A percentile compares a stretch with the other conserved stretches of the same genome.
These are phyloP conservation scores for Bipolaris victoriae DNA, from an alignment of 2,329 filamentous ascomycete genomes.

Conservation along the genomic window DNA sequence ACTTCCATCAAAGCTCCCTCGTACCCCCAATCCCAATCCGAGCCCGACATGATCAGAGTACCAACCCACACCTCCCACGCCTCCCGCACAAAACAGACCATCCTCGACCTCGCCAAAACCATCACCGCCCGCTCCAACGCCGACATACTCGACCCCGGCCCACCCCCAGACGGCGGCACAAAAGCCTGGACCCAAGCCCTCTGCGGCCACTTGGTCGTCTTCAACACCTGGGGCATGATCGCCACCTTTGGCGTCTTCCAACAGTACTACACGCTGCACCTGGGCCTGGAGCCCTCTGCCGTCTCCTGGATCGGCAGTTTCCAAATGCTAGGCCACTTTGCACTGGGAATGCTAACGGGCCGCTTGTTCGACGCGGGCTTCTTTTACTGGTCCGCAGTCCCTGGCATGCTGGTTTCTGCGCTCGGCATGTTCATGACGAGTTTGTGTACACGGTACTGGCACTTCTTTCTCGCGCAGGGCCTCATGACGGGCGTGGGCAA, in stretches of 20 bases:
- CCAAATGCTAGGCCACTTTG: conserved; percentile 59
- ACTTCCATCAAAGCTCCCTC: conserved; percentile 12
- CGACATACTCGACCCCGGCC: conserved; percentile 43
- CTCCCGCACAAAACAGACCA: conserved; percentile 15
- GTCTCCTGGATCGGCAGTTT: conserved; percentile 61
- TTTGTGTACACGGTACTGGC: conserved; percentile 58
- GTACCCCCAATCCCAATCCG: conserved; percentile 1
- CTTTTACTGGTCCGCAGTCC: conserved; percentile 53
- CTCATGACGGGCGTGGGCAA: conserved; percentile 43
- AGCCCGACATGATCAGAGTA: conserved; percentile 2
- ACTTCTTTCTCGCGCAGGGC: conserved; percentile 50
- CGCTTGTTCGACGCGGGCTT: conserved; percentile 60
- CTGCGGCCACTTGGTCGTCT: conserved; percentile 47
- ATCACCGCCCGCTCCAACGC: conserved; percentile 44
- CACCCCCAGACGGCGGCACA: conserved; percentile 47
- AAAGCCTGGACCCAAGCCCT: conserved; percentile 48
- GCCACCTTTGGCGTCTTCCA: conserved; percentile 48
- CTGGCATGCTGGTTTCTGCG: conserved; percentile 53
- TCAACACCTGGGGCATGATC: conserved; percentile 50
- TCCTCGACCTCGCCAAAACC: conserved; percentile 31
- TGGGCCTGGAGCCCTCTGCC: conserved; percentile 47
- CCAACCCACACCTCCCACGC: conserved; percentile 15
- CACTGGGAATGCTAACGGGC: conserved; percentile 58
- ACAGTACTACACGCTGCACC: conserved; percentile 40
- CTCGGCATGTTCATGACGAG: conserved; percentile 61